phyloP scores from a whole-genome alignment of 805 yeast species.

The Candida montana region DNA sequence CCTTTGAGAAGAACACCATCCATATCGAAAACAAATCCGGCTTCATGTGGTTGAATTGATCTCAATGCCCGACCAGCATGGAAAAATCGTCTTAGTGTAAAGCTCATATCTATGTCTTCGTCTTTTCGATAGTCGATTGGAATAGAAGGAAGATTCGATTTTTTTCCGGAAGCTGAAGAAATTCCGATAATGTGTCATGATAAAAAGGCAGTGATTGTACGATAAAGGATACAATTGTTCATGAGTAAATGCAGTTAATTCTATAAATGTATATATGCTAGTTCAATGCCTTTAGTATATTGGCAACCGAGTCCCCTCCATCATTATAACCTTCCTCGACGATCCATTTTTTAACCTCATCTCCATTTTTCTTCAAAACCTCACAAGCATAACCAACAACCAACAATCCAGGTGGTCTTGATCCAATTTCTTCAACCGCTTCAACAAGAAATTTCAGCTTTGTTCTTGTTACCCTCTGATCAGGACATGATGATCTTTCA shows the following conservation, averaged over 20 bases:
- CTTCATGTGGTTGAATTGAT: conserved; percentile 11
- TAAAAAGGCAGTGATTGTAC: no score
- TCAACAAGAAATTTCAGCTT: conserved; percentile 58
- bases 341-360: conserved; percentile 20
- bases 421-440: conserved; percentile 72
- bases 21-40: conserved; percentile 35
- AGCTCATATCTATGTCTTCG: not conserved
- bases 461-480: conserved; percentile 81
- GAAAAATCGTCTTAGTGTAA: conserved; percentile 1
- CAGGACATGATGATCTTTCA: conserved; percentile 91
- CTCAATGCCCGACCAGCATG: conserved; percentile 3
- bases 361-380: conserved; percentile 28
- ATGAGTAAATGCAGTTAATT: not conserved
- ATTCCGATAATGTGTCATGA: no score
- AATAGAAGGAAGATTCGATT: no score
- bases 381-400: conserved; percentile 78
- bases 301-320: conserved; percentile 6
- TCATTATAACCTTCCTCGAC: conserved; percentile 33
- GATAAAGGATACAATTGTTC: no score
- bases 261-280: not conserved
- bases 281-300: conserved; percentile 4
- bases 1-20: conserved; percentile 89
- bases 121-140: no score
- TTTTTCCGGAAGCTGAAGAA: no score
- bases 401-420: conserved; percentile 89